Base-by-base conservation (phyloP, 176 grass and related monocot species). In the Ensete ventricosum region DNA sequence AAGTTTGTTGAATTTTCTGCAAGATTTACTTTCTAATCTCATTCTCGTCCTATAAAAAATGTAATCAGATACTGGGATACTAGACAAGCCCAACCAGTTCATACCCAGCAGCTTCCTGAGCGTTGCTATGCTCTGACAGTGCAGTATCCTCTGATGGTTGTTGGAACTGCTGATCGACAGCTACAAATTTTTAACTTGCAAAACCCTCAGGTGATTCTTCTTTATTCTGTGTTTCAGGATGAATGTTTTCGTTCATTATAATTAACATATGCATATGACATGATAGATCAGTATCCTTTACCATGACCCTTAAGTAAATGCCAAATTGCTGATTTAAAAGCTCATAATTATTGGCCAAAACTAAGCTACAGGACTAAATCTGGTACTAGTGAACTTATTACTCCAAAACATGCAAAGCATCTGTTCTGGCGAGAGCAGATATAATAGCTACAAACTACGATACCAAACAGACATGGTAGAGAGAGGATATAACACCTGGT, bases 81-180 rank as follows among this genome's bases (percentile, higher is more conserved):
- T n/a, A 90, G 94, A 22, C 94, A 93, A 67, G 22, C 85, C 53
- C 86, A 97, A 64, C 90, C 94, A 52, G 94, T 78, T 26, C 94
- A 97, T 88, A 72, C 89, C 62, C 94, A 97, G 72, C 94, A 87
- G 83, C 81, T 93, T 66, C 94, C 94, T 77, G 94, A 93, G 60
- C 81, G 87, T 27, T 90, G 87, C 75, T 93, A 89, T 69, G 75
- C 94, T 77, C 75, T 97, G 73, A 88, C 94, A 64, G 90, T 97
- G 78, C 87, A 80, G 74, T 97, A 97, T 74, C 90, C 90, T 29
- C 85, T 97, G 76, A 93, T 97, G 93, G 91, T 97, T 83, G 90
- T 97, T 79, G 93, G 93, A 64, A 97, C 90, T 50, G 83, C 93
- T 57, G 93, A 93, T 80, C 87, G 88, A 62, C 84, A 97, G 54